Conservation (phyloP, 2,329 filamentous ascomycete species). For the Colletotrichum sp. region DNA sequence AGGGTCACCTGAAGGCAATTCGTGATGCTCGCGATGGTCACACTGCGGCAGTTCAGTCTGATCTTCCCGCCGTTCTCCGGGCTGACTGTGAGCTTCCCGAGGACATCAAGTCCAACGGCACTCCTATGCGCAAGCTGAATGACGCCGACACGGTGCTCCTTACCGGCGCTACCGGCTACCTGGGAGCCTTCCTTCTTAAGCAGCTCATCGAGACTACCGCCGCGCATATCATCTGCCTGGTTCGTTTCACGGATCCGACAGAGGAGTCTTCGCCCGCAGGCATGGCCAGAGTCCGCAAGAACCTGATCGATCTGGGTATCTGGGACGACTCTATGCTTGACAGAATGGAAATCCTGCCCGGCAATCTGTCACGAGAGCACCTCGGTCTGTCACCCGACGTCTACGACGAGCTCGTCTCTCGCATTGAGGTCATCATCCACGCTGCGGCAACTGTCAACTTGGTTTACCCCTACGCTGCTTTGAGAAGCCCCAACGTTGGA, state of each 20-base stretch:
- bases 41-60: slow-evolving; percentile 75
- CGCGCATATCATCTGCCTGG: slow-evolving; percentile 73
- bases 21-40: slow-evolving; percentile 73
- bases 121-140: slow-evolving; percentile 61
- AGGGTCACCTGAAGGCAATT: slow-evolving; percentile 75
- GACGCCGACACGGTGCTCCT: slow-evolving; percentile 72
- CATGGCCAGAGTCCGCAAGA: slow-evolving; percentile 74
- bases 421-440: slow-evolving; percentile 76
- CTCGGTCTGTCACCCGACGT: slow-evolving; percentile 70
- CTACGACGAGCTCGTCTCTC: slow-evolving; percentile 68
- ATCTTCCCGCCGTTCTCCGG: slow-evolving; percentile 71
- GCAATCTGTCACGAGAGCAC: slow-evolving; percentile 71
- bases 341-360: slow-evolving; percentile 76
- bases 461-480: slow-evolving; percentile 80
- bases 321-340: slow-evolving; percentile 81
- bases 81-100: slow-evolving; percentile 70
- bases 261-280: slow-evolving; percentile 68
- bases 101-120: slow-evolving; percentile 65
- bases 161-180: slow-evolving; percentile 77
- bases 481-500: slow-evolving; percentile 76
- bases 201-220: slow-evolving; percentile 71
- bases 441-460: slow-evolving; percentile 80
- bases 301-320: slow-evolving; percentile 77
- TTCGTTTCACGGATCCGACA: slow-evolving; percentile 72
- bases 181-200: slow-evolving; percentile 76